phyloP scores from a whole-genome alignment of 495 filamentous ascomycete species.

The Penicillium crystallinum region DNA sequence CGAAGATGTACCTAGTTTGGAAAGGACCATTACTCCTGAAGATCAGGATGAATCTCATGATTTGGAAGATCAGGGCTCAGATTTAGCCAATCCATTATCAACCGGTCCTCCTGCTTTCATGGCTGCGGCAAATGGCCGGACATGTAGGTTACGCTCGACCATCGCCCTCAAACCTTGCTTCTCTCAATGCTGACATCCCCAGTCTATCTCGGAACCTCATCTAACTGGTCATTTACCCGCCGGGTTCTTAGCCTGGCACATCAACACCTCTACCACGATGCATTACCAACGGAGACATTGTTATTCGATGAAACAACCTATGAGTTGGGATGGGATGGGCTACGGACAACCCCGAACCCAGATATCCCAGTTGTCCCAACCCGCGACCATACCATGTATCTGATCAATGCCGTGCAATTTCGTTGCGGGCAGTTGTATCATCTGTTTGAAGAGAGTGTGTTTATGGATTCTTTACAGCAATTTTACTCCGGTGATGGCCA shows the following conservation, averaged over 20 bases:
- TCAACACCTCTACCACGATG: constrained; percentile 29
- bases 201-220: constrained; percentile 44
- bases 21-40: constrained; percentile 5
- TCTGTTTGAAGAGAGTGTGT: constrained; percentile 39
- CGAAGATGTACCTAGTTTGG: constrained; percentile 9
- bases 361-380: constrained; percentile 32
- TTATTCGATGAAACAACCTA: constrained; percentile 38
- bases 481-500: constrained; percentile 30
- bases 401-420: constrained; percentile 43
- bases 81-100: constrained; percentile 36
- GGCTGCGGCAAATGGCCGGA: constrained; percentile 27
- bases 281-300: constrained; percentile 30
- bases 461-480: constrained; percentile 33
- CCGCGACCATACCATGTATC: constrained; percentile 36
- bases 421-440: constrained; percentile 42
- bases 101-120: constrained; percentile 33
- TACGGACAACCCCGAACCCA: constrained; percentile 16
- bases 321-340: constrained; percentile 39
- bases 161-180: too few relatives aligned
- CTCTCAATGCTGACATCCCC: background rate
- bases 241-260: constrained; percentile 37
- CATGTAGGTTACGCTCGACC: constrained; percentile 23
- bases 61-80: constrained; percentile 20
- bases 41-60: constrained; percentile 11
- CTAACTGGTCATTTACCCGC: constrained; percentile 44